Evolutionary conservation across 1,139 yeast species (phyloP).

Genomic region (Lodderomyces orthopsilosis): DNA sequence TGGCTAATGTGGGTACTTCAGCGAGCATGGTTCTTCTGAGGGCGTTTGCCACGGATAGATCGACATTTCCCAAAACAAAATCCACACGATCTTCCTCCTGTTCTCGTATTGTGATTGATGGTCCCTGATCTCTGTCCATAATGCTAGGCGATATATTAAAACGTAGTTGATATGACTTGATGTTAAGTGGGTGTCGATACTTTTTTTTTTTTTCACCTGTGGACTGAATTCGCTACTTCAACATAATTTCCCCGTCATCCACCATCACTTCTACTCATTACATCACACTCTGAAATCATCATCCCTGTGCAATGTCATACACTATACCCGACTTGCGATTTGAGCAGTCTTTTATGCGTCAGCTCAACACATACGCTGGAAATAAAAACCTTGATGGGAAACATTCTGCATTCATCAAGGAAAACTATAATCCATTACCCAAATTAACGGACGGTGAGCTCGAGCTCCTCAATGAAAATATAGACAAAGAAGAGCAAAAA

Average conservation of each 20-base stretch:
- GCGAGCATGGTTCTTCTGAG: slow-evolving; percentile 88
- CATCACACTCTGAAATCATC: too few species aligned
- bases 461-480: slow-evolving; percentile 18
- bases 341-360: slow-evolving; percentile 55
- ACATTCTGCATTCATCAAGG: slow-evolving; percentile 3
- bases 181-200: too few species aligned
- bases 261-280: too few species aligned
- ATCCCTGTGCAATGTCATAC: slow-evolving; percentile 19
- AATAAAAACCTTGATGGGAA: slow-evolving; percentile 4
- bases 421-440: slow-evolving; percentile 5
- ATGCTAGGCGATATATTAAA: slow-evolving; percentile 17
- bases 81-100: slow-evolving; percentile 86
- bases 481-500: slow-evolving; percentile 23
- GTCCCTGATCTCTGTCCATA: slow-evolving; percentile 42
- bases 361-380: slow-evolving; percentile 40
- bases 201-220: not conserved
- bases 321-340: slow-evolving; percentile 66
- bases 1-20: slow-evolving; percentile 94
- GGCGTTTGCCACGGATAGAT: slow-evolving; percentile 89
- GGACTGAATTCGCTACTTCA: too few species aligned
- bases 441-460: slow-evolving; percentile 26
- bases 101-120: slow-evolving; percentile 85
- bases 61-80: slow-evolving; percentile 83
- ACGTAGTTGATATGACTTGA: too few species aligned
- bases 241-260: too few species aligned